Percentiles rank a stretch among this genome's conserved stretches.
Evolutionary conservation across 441 rosid species (phyloP).

Genomic region (Gossypium aridum): DNA sequence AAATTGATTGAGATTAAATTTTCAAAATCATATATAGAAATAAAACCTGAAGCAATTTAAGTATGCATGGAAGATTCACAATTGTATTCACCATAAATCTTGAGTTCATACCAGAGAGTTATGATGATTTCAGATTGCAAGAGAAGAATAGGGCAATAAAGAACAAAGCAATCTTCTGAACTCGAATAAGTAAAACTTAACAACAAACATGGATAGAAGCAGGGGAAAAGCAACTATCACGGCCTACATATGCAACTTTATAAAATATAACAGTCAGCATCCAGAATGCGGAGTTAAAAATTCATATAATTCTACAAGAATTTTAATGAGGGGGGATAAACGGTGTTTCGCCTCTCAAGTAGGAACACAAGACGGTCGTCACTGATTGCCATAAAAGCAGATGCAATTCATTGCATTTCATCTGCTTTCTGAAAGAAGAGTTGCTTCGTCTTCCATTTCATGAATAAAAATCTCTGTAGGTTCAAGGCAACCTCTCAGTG

Average conservation of each 20-base stretch:
- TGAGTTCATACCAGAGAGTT: background rate
- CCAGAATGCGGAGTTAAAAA: background rate
- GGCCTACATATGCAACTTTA: background rate
- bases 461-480: slow-evolving; percentile 79
- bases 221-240: background rate
- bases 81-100: background rate
- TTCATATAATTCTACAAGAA: slow-evolving; percentile 7
- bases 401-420: background rate
- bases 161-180: background rate
- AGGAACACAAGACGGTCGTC: background rate
- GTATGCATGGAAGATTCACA: background rate
- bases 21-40: too few species aligned
- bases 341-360: background rate
- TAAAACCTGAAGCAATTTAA: background rate
- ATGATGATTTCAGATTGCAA: background rate
- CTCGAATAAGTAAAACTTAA: background rate
- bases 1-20: too few species aligned
- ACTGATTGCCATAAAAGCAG: background rate
- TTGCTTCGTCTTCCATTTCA: slow-evolving; percentile 16
- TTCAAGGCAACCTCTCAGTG: slow-evolving; percentile 58
- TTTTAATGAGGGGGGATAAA: background rate
- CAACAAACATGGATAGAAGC: background rate
- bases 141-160: background rate
- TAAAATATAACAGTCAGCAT: background rate
- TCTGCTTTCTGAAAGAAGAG: slow-evolving; percentile 11